Percentiles rank a stretch among this genome's conserved stretches.
These are phyloP conservation scores for Chrysanthemum makinoi DNA, from an alignment of 129 eudicot species.

Conservation along the genomic window DNA sequence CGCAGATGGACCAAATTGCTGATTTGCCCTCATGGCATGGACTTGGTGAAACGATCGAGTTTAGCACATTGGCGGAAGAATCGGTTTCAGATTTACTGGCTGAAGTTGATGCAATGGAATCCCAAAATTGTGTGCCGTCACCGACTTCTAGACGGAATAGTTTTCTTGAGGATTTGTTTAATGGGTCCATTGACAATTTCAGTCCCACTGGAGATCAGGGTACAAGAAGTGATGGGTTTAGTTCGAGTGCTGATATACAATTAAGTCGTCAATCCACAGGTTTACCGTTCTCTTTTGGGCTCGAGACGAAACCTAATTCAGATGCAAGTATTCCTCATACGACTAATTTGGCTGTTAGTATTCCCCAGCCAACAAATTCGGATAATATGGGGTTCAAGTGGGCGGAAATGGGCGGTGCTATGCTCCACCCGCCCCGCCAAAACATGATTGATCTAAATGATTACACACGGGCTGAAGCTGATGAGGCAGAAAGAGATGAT, in stretches of 20 bases:
- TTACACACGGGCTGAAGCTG: conserved; percentile 37
- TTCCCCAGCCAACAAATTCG: conserved; percentile 29
- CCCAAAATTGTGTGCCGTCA: conserved; percentile 66
- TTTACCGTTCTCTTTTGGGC: conserved; percentile 34
- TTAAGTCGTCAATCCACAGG: conserved; percentile 43
- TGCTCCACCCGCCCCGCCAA: conserved; percentile 40
- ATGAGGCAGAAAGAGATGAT: conserved; percentile 32
- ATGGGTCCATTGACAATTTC: conserved; percentile 67
- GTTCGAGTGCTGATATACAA: conserved; percentile 60
- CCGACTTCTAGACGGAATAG: conserved; percentile 78
- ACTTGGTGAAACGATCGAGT: conserved; percentile 64
- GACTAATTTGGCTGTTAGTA: conserved; percentile 20
- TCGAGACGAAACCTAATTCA: conserved; percentile 29
- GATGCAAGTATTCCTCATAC: conserved; percentile 27
- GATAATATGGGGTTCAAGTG: conserved; percentile 26
- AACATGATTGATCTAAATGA: conserved; percentile 34
- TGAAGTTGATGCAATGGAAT: conserved; percentile 98
- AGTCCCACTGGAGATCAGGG: conserved; percentile 56
- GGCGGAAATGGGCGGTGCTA: conserved; percentile 42
- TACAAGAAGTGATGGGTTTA: conserved; percentile 52
- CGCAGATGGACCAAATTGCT: conserved; percentile 30
- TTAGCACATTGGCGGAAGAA: conserved; percentile 88
- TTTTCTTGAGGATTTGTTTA: conserved; percentile 62
- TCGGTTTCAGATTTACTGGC: conserved; percentile 93
- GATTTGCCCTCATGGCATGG: conserved; percentile 57